Conservation (phyloP, 805 yeast species). For the Ogataea nakhonphanomensis region DNA sequence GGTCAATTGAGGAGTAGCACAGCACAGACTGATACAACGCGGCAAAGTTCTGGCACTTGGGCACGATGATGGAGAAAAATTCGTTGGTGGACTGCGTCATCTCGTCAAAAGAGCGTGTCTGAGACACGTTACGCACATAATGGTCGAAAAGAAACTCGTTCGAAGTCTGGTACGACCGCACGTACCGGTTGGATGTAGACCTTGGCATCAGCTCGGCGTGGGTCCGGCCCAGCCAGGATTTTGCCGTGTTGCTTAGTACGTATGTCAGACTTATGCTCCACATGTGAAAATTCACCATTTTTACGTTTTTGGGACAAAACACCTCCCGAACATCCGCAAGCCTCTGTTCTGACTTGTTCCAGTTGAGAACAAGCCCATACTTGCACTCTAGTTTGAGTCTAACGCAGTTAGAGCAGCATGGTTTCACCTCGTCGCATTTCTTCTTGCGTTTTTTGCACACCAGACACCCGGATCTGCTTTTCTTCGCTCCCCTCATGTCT, state of each 20-base stretch:
- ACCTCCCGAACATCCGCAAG: too few relatives aligned
- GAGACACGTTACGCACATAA: conserved; percentile 23
- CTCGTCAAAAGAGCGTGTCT: conserved; percentile 24
- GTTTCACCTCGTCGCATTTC: conserved; percentile 34
- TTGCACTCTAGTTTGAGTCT: conserved; percentile 20
- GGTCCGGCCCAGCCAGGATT: not conserved
- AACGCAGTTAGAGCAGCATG: conserved; percentile 22
- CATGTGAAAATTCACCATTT: not conserved
- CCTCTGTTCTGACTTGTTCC: not conserved
- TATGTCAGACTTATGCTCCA: conserved; percentile 4
- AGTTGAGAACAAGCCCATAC: conserved; percentile 3
- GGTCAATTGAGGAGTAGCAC: conserved; percentile 26
- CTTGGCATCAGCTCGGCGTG: not conserved
- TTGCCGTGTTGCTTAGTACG: conserved; percentile 4
- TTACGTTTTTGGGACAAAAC: not conserved
- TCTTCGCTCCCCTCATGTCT: conserved; percentile 8
- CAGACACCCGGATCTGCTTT: conserved; percentile 37
- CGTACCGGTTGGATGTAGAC: not conserved
- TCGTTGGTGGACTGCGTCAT: conserved; percentile 23
- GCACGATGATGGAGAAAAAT: conserved; percentile 27
- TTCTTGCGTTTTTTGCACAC: conserved; percentile 42
- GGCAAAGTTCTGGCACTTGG: conserved; percentile 24
- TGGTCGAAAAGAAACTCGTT: conserved; percentile 23
- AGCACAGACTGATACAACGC: conserved; percentile 27
- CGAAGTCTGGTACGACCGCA: not conserved